phyloP scores from a whole-genome alignment of 2,329 filamentous ascomycete species.

The Curvularia sp. region DNA sequence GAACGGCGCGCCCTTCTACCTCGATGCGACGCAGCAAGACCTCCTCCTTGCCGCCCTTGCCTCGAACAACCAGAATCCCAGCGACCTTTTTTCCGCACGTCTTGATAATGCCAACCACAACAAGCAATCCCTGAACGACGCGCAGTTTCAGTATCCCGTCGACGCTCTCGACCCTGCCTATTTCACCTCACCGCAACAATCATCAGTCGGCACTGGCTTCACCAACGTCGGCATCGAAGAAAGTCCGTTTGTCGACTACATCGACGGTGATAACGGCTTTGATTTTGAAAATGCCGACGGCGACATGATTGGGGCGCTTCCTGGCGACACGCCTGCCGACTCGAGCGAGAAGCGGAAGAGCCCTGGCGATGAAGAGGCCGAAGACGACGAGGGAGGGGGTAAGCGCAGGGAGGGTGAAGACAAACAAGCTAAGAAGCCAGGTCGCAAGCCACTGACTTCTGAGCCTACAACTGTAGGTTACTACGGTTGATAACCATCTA shows the following conservation, averaged over 20 bases:
- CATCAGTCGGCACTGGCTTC: conserved; percentile 53
- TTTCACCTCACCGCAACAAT: conserved; percentile 51
- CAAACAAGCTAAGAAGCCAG: conserved; percentile 92
- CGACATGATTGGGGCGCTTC: conserved; percentile 79
- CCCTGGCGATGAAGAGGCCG: conserved; percentile 70
- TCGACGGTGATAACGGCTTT: conserved; percentile 76
- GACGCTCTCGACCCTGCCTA: conserved; percentile 46
- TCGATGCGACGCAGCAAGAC: conserved; percentile 57
- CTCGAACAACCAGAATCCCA: conserved; percentile 53
- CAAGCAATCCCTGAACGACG: conserved; percentile 30
- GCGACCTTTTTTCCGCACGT: conserved; percentile 38
- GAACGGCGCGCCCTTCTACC: conserved; percentile 53
- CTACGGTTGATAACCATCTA: conserved; percentile 9
- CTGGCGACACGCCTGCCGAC: conserved; percentile 64
- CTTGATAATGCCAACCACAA: conserved; percentile 21
- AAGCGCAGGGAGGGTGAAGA: conserved; percentile 85
- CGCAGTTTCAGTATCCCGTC: conserved; percentile 44
- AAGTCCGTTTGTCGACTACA: conserved; percentile 84
- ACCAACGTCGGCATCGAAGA: conserved; percentile 66
- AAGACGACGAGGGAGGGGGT: conserved; percentile 69
- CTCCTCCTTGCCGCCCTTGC: conserved; percentile 58
- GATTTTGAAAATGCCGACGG: conserved; percentile 73
- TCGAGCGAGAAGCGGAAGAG: conserved; percentile 70
- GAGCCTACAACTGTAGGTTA: conserved; percentile 91
- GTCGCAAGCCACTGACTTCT: conserved; percentile 91